Base-by-base conservation (phyloP, 176 grass and related monocot genomes). In the Urochloa ruziziensis region DNA sequence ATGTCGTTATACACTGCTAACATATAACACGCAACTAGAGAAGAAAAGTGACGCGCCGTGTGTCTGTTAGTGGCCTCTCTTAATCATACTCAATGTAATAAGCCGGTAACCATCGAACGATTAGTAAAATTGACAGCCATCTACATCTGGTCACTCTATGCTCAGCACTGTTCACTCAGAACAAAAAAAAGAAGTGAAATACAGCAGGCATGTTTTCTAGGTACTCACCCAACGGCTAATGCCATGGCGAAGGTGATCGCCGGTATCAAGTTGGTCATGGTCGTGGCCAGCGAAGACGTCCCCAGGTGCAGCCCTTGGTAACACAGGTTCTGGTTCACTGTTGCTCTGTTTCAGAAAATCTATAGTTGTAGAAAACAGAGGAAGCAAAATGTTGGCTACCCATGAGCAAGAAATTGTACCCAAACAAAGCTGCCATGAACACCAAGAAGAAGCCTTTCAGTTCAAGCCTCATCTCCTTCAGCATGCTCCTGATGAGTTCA, bases 241-340 rank as follows among this genome's bases (percentile, higher is more conserved):
- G 56, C 36, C 74, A 61, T 77, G 74, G 15, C 36, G 1, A 77
- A 77, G 54, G 74, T 77, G 74, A 77, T 77, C 16, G 74, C 56
- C 74, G 56, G 74, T 43, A 77, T 77, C 54, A 77, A 16, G 56
- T 62, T 77, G 8, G 56, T 61, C 74, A 77, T 77, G 24, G 74
- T 77, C n/a, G 54, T 77, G 54, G 54, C 74, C 54, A 77, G 74
- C 35, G 74, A 77, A 54, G 56, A 77, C 54, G 54, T 43, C n/a
- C 56, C 74, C 8, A 77, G 24, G 14, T 43, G 56, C 15, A 77
- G 56, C 54, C 74, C 74, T 61, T 61, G n/a, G 56, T 77, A 61
- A 56, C 56, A 77, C 56, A 77, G 74, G 36, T 77, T 77, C 56
- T 61, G 47, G 33, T 74, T 54, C 47, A 4, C 36, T 0, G 74